Base-by-base conservation (phyloP, 2,329 filamentous ascomycete genomes). In the Dactylellina haptotyla region DNA sequence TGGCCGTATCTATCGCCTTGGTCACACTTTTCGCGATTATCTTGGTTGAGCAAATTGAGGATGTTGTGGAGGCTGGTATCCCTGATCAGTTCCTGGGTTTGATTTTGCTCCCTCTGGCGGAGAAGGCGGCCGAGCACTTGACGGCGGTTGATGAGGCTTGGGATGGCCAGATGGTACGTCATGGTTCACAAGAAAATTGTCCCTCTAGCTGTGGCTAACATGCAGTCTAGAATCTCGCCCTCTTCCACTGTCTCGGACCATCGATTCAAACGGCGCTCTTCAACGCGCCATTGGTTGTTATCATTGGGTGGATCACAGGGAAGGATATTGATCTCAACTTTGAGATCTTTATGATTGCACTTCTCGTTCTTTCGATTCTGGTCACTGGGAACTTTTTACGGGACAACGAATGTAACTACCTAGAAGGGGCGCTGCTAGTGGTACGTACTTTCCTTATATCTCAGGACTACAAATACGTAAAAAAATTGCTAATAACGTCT, bases 231-330 rank as follows among this genome's bases (percentile, higher is more conserved):
- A 95, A 95, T 82, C 89, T 93, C 80, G 91, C 92, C 0, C 85
- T 95, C 25, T 90, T 91, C 46, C 92, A 97, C 80, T 91, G 95
- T 59, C 87, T 97, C 43, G 92, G 92, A 50, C 89, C 92, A 1
- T 94, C 91, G 0, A 89, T 97, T 69, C 93, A 97, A 81, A 97
- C 93, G 0, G 92, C 93, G 0, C 85, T 97, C 30, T 88, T 97
- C 79, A 97, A 96, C 79, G 92, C 89, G 0, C 93, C 93, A 0
- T 85, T 97, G 2, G 88, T 92, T 5, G 88, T 96, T 32, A 84
- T 97, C 37, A 89, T 96, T 53, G 91, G 90, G 46, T 97, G 93
- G 93, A 89, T 90, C 20, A 81, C 93, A 34, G 81, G 82, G 66
- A 88, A 88, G 77, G 79, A 84, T 4, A 91, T 97, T 86, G 88